Conservation (phyloP, 1,284 basidiomycete genomes). For the Veloboletus limbatus region DNA sequence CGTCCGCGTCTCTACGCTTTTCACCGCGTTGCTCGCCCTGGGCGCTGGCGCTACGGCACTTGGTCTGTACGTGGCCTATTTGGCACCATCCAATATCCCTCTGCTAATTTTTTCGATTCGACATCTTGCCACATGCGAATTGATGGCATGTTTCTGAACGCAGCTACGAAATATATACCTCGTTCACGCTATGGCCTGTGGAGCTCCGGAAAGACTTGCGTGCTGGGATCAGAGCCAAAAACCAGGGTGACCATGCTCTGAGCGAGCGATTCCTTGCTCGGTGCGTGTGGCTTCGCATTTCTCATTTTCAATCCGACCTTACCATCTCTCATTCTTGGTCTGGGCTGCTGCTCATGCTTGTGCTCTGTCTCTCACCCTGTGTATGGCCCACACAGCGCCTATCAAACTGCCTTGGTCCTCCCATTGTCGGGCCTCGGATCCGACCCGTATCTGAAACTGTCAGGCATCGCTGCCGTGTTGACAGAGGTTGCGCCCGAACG, state of each 20-base stretch:
- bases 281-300: slow-evolving; percentile 43
- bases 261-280: slow-evolving; percentile 53
- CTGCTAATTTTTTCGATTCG: no score
- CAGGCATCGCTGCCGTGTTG: slow-evolving; percentile 66
- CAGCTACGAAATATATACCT: slow-evolving; percentile 62
- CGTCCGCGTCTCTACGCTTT: slow-evolving; percentile 42
- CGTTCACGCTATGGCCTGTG: slow-evolving; percentile 57
- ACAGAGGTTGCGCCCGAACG: slow-evolving; percentile 58
- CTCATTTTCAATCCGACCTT: no score
- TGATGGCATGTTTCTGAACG: background rate
- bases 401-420: slow-evolving; percentile 51
- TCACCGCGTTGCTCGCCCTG: slow-evolving; percentile 45
- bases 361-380: background rate
- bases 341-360: no score
- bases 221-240: slow-evolving; percentile 60
- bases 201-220: slow-evolving; percentile 63
- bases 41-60: slow-evolving; percentile 50
- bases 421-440: slow-evolving; percentile 47
- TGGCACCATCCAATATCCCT: background rate
- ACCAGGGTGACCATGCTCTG: slow-evolving; percentile 55
- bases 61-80: slow-evolving; percentile 48
- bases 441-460: slow-evolving; percentile 63
- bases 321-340: background rate
- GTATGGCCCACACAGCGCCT: slow-evolving; percentile 48
- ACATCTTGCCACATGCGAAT: no score